Evolutionary conservation across 768 basidiomycete genomes (phyloP), one percentile per base, ranked within the genome.

Genomic region (Hebeloma cylindrosporum): DNA sequence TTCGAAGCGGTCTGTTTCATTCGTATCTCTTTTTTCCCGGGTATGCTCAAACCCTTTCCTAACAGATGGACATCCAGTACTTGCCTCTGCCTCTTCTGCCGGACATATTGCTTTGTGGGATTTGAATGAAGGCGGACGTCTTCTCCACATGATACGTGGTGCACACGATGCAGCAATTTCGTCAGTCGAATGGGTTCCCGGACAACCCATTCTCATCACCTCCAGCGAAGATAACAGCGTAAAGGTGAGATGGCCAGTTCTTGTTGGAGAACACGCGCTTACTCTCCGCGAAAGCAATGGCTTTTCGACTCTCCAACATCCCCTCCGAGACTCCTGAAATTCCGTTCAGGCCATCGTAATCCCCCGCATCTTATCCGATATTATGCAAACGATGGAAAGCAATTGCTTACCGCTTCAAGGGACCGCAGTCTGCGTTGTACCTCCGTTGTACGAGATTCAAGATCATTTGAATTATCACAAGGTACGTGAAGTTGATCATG

Each of bases 301-400:
- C 61, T 95, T 16, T 94, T 95, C 56, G 96, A 98, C 58, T 89
- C 93, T 0, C 91, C 93, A 0, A 87, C 88, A 0, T 73, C 86
- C 1, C 71, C 88, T 17, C 95, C 96, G 1, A 79, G 91, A 43
- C 71, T 98, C 8, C 77, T 97, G 18, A 98, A 97, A 70, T 91
- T 80, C 63, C 81, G 96, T 34, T 86, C 91, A 0, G 96, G 96
- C 26, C 96, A 99, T 58, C 88, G 88, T 52, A 76, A 82, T 1
- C 93, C 96, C 13, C 93, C 93, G 0, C 86, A 93, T 60, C 73
- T 93, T 14, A 91, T 99, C 37, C 78, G 94, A 43, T 97, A 92
- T 64, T 97, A 96, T 62, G 95, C 94, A 9, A 83, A 88, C n/a
- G 95, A 99, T 58, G 96, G 96, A 2, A 99, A 99, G 67, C 85